Conservation (phyloP, 306 rosid genomes). For the Prunus salicina region DNA sequence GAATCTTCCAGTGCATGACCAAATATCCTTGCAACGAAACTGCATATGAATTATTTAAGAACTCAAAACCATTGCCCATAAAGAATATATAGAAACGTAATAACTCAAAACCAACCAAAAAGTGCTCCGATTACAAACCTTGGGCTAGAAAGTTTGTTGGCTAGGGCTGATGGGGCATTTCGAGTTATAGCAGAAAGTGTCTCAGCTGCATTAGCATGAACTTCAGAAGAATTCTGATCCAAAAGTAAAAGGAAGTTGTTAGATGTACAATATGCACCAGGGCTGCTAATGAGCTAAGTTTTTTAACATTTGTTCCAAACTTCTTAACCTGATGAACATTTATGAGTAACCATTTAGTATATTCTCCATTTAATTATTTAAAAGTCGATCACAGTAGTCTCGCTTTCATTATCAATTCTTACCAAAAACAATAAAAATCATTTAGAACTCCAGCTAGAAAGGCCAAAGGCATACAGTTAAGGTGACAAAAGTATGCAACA, state of each 20-base stretch:
- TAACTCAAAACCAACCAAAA: neutral
- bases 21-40: conserved; percentile 77
- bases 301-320: neutral
- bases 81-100: neutral
- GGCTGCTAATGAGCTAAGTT: neutral
- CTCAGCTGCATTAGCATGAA: conserved; percentile 92
- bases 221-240: conserved; percentile 86
- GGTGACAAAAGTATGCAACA: neutral
- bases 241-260: conserved; percentile 25
- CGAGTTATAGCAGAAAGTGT: conserved; percentile 84
- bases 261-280: conserved; percentile 14
- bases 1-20: conserved; percentile 91
- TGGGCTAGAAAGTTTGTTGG: conserved; percentile 86
- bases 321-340: neutral
- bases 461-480: neutral
- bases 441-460: neutral
- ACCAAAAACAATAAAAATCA: neutral
- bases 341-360: neutral
- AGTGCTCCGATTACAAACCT: conserved; percentile 52
- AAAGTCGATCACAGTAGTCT: neutral
- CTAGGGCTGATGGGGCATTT: conserved; percentile 85
- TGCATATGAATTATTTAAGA: conserved; percentile 38
- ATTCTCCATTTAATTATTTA: neutral
- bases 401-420: neutral
- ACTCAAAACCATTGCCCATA: conserved; percentile 8